A percentile compares a stretch with the other conserved stretches of the same genome.
Evolutionary conservation across 2,329 filamentous ascomycete species (phyloP).

Genomic region (Chrysoporthe austroafricana): DNA sequence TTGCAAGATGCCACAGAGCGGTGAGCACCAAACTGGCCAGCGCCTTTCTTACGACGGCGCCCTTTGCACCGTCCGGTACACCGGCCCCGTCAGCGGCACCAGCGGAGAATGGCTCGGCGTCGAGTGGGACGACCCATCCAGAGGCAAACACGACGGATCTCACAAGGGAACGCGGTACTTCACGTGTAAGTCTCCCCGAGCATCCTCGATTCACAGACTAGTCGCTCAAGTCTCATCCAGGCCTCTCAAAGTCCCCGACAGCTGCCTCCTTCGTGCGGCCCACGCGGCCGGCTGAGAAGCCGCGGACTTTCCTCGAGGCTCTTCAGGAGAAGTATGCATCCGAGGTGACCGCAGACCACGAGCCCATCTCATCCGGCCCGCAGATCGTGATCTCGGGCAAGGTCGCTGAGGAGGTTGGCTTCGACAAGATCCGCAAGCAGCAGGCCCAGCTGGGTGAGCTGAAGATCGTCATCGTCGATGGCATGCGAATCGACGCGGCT

Average conservation of each 20-base stretch:
- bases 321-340: slow-evolving; percentile 83
- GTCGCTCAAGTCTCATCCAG: slow-evolving; percentile 39
- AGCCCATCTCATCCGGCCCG: slow-evolving; percentile 41
- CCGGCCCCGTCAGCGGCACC: slow-evolving; percentile 77
- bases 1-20: slow-evolving; percentile 42
- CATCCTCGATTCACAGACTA: slow-evolving; percentile 9
- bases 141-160: slow-evolving; percentile 90
- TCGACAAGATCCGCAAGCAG: slow-evolving; percentile 85
- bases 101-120: slow-evolving; percentile 86
- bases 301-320: slow-evolving; percentile 77
- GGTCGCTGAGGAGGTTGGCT: slow-evolving; percentile 90
- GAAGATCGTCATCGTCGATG: slow-evolving; percentile 81
- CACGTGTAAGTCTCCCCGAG: slow-evolving; percentile 62
- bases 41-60: slow-evolving; percentile 78
- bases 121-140: slow-evolving; percentile 88
- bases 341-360: slow-evolving; percentile 45
- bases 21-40: slow-evolving; percentile 61
- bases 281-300: slow-evolving; percentile 67
- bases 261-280: slow-evolving; percentile 88
- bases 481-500: slow-evolving; percentile 61
- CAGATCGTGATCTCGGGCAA: slow-evolving; percentile 76
- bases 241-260: slow-evolving; percentile 65
- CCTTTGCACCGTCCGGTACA: slow-evolving; percentile 82
- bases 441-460: slow-evolving; percentile 79
- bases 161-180: slow-evolving; percentile 83